These are phyloP conservation scores for Chalciporus chontae DNA, from an alignment of 768 basidiomycete genomes.

Conservation along the genomic window DNA sequence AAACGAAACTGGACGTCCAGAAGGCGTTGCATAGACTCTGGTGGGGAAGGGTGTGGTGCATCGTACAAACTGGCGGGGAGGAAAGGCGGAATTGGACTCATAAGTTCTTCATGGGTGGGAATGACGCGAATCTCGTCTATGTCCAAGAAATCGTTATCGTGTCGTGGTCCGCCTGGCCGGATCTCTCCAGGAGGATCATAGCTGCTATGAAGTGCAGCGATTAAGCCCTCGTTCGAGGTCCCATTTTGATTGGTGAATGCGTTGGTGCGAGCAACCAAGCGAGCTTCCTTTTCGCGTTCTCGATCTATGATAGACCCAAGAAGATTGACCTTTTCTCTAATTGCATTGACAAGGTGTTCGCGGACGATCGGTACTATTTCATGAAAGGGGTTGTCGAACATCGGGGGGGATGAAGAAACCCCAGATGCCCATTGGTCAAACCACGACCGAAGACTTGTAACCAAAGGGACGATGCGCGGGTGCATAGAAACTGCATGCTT, in stretches of 20 bases:
- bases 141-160: slow-evolving; percentile 63
- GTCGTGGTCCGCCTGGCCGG: slow-evolving; percentile 50
- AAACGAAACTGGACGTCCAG: slow-evolving; percentile 76
- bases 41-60: slow-evolving; percentile 60
- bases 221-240: slow-evolving; percentile 32
- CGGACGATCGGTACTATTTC: slow-evolving; percentile 27
- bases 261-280: slow-evolving; percentile 12
- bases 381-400: slow-evolving; percentile 46
- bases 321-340: slow-evolving; percentile 31
- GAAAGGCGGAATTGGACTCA: slow-evolving; percentile 46
- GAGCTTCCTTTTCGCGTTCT: slow-evolving; percentile 39
- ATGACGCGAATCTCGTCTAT: slow-evolving; percentile 61
- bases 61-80: slow-evolving; percentile 57
- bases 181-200: slow-evolving; percentile 57
- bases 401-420: slow-evolving; percentile 34
- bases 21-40: slow-evolving; percentile 58
- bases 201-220: slow-evolving; percentile 35
- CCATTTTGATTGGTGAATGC: not conserved
- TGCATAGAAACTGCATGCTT: slow-evolving; percentile 49
- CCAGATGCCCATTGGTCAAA: slow-evolving; percentile 45
- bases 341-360: slow-evolving; percentile 31
- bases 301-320: slow-evolving; percentile 47
- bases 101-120: slow-evolving; percentile 66
- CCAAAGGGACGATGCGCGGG: slow-evolving; percentile 40
- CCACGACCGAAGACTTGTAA: slow-evolving; percentile 44